A percentile compares a stretch with the other conserved stretches of the same genome.
phyloP scores from a whole-genome alignment of 2,329 filamentous ascomycete species.

The Xenoacremonium recifei region DNA sequence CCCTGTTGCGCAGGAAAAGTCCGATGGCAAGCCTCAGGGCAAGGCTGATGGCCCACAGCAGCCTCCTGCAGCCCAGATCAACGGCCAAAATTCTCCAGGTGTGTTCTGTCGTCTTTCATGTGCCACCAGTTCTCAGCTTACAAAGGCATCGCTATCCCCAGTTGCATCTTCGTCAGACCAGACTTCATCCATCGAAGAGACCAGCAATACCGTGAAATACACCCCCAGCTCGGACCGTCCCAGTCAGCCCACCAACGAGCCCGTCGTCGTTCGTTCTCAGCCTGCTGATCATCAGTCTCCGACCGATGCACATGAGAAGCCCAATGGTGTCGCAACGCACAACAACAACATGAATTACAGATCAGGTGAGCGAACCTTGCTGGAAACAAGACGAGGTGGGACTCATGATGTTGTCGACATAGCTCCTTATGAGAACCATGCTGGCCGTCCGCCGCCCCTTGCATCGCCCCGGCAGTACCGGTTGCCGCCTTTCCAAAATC shows the following conservation, averaged over 20 bases:
- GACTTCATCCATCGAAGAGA: conserved; percentile 13
- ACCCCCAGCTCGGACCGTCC: conserved; percentile 14
- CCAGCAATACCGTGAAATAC: conserved; percentile 13
- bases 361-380: conserved; percentile 16
- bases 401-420: no score
- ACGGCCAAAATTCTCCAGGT: conserved; percentile 19
- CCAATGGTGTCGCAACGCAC: conserved; percentile 13
- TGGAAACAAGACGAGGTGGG: no score
- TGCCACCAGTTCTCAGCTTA: conserved; percentile 2
- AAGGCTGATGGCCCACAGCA: no score
- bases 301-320: conserved; percentile 10
- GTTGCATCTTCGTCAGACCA: conserved; percentile 16
- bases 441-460: conserved; percentile 30
- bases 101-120: no score
- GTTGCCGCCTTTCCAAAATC: conserved; percentile 43
- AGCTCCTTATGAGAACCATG: no score
- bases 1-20: conserved; percentile 6
- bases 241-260: conserved; percentile 21
- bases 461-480: conserved; percentile 38
- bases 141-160: conserved; percentile 1
- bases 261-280: conserved; percentile 11
- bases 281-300: conserved; percentile 6
- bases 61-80: conserved; percentile 7
- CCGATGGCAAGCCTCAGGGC: no score
- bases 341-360: conserved; percentile 15